These are phyloP conservation scores for Quercus rubra DNA, from an alignment of 306 rosid genomes.

Conservation along the genomic window DNA sequence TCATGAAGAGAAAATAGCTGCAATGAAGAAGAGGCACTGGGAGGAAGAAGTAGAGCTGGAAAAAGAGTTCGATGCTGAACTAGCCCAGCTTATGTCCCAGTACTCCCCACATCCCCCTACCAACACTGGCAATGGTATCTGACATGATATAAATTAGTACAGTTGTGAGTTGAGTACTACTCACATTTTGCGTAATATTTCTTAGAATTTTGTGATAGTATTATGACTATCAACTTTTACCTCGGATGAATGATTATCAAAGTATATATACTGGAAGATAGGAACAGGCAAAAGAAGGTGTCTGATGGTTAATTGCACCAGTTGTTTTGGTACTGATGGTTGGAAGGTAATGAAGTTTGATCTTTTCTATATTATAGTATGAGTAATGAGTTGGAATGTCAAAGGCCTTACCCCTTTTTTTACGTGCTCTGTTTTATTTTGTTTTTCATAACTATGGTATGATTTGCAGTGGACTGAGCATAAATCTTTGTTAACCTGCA, in stretches of 20 bases:
- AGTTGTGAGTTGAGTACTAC: too few species aligned
- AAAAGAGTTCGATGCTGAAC: conserved; percentile 39
- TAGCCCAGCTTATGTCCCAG: conserved; percentile 54
- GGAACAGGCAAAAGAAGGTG: not conserved
- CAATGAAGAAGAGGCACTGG: conserved; percentile 54
- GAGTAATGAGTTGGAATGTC: not conserved
- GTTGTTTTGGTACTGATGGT: not conserved
- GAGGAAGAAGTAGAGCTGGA: conserved; percentile 60
- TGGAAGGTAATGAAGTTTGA: not conserved
- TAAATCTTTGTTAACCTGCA: too few species aligned
- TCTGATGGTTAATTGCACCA: not conserved
- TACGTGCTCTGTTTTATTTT: not conserved
- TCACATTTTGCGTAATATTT: too few species aligned
- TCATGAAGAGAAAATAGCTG: conserved; percentile 43
- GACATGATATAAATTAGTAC: not conserved
- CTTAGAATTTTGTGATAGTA: not conserved
- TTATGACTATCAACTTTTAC: not conserved
- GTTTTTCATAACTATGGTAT: not conserved
- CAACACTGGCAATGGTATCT: not conserved
- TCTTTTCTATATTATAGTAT: not conserved
- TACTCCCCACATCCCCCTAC: conserved; percentile 36
- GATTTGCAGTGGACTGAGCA: not conserved
- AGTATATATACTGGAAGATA: not conserved
- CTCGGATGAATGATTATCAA: not conserved
- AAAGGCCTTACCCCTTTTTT: not conserved